Evolutionary conservation across 1,139 yeast genomes (phyloP).

Genomic region (Geotrichum siamense): DNA sequence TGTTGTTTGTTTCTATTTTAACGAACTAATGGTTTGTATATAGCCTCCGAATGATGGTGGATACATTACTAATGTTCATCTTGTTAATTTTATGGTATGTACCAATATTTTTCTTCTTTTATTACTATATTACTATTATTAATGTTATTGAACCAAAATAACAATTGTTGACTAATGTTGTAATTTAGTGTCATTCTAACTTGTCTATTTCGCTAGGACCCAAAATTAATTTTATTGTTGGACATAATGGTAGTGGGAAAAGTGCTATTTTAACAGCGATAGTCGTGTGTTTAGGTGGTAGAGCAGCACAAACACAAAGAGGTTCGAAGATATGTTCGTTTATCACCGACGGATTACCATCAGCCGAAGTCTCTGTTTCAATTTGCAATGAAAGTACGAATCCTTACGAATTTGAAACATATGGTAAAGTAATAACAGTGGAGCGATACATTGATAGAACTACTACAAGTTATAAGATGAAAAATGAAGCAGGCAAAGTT

Average conservation of each 20-base stretch:
- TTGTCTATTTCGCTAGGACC: conserved; percentile 76
- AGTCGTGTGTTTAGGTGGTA: conserved; percentile 88
- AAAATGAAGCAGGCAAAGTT: conserved; percentile 44
- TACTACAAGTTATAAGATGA: conserved; percentile 48
- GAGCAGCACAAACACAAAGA: conserved; percentile 83
- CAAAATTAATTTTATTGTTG: conserved; percentile 81
- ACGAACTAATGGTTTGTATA: too few relatives aligned
- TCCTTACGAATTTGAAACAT: conserved; percentile 56
- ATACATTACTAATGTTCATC: conserved; percentile 1
- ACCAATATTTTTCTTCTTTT: not conserved
- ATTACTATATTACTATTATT: not conserved
- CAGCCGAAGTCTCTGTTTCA: conserved; percentile 54
- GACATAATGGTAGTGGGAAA: conserved; percentile 94
- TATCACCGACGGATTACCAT: conserved; percentile 68
- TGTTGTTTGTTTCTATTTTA: too few relatives aligned
- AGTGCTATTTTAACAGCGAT: conserved; percentile 89
- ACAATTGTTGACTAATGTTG: too few relatives aligned
- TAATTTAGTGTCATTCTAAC: conserved; percentile 70
- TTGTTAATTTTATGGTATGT: conserved; percentile 8
- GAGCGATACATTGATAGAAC: conserved; percentile 46
- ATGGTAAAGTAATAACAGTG: conserved; percentile 60
- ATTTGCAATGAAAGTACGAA: conserved; percentile 54
- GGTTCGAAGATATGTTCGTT: conserved; percentile 64
- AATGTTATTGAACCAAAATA: too few relatives aligned
- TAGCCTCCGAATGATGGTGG: conserved; percentile 9